Base-by-base conservation (phyloP, 257 asterid species). In the Parsonsia alboflavescens region DNA sequence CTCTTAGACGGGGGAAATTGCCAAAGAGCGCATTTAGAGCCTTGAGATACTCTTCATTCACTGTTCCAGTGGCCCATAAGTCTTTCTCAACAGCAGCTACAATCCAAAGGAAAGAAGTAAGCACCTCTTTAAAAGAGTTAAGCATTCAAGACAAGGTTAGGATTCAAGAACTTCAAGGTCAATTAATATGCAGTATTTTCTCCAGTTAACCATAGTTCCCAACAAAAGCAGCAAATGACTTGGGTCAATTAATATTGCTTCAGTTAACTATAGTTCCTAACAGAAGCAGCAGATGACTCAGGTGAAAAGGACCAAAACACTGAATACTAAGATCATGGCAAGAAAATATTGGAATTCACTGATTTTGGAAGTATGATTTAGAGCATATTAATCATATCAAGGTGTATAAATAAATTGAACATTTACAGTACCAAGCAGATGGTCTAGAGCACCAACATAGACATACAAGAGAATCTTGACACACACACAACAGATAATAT, bases 11-110 rank as follows among this genome's bases (percentile, higher is more conserved):
- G 17, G 99, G 96, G 71, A 95, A 95, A 85, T 95, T 92, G 57
- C 97, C 97, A 41, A 92, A 95, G 45, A 95, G 89, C 17, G 98
- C 90, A 80, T 95, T 95, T 53, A 95, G 82, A 76, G 99, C 97
- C 85, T 92, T 95, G 62, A 95, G 81, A 78, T 95, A 95, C 85
- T 95, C 99, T 72, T 95, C 99, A 33, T 86, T 87, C 74, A 95
- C 99, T 0, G 89, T 88, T 49, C 97, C 97, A 22, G 89, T 81
- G 48, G 98, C 98, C 98, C 98, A 93, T 72, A 93, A 82, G 71
- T 93, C 97, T 82, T 93, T 93, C 86, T 93, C 97, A 15, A 93
- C 88, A 70, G 97, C 96, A 83, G 98, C 98, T 93, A 77, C 70
- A 82, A 76, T 45, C 56, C 80, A 49, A 50, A 49, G 73, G 30